Evolutionary conservation across 179 eudicot genomes (phyloP), one percentile per base, ranked within the genome.

Genomic region (Silene coronaria): DNA sequence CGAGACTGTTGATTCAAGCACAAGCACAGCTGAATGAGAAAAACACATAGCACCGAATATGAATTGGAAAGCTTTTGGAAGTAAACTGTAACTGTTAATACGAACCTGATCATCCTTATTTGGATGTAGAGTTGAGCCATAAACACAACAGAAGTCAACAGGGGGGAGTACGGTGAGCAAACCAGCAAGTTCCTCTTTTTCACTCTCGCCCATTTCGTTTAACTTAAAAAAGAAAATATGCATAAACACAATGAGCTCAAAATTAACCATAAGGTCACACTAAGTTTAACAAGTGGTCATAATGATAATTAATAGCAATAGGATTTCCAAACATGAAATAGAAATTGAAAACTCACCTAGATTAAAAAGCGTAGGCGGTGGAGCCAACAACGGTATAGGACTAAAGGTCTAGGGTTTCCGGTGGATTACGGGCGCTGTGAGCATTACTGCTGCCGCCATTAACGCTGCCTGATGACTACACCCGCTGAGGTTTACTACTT

Each of bases 61-160:
- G 60, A 42, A 63, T 21, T 24, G 21, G 60, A 23, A 36, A 16
- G 17, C 19, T 2, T 63, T 26, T 76, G 36, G 75, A 22, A 55
- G 57, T 19, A 73, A 79, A 75, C 69, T 48, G 45, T 17, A 21
- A 5, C 53, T 21, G 61, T 17, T 38, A 10, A 77, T 21, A 17
- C 60, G 79, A 66, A 89, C 95, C 93, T 96, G 76, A 55, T 88
- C 91, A 36, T 34, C 66, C 77, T 91, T 89, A 80, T 88, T 93
- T 51, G 97, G 97, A 78, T 93, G 98, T 77, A 96, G 93, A 64
- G 82, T 79, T 64, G 99, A 96, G 65, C 99, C 99, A 81, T 96
- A 93, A 38, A 90, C 78, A 83, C 96, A 96, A 75, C 94, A 91
- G 67, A 93, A 93, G 28, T 88, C 97, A 36, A 96, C 91, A 24